Evolutionary conservation across 2,329 filamentous ascomycete genomes (phyloP).

Genomic region (Hypoxylon rubiginosum): DNA sequence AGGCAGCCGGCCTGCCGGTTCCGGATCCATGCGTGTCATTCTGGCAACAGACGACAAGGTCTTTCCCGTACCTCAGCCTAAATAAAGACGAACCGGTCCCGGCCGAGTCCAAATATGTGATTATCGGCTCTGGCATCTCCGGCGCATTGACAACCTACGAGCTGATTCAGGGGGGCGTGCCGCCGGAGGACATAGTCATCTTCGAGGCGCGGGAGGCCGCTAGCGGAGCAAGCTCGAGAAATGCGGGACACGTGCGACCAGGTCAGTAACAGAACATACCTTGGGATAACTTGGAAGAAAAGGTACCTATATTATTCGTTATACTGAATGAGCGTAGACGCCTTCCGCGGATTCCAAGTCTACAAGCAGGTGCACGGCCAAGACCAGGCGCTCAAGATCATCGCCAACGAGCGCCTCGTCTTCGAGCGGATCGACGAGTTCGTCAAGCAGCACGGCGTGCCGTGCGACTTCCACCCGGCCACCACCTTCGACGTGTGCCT

Average conservation of each 20-base stretch:
- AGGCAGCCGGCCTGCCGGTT: conserved; percentile 39
- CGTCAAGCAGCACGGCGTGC: conserved; percentile 56
- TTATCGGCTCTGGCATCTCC: conserved; percentile 60
- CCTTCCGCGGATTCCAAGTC: conserved; percentile 62
- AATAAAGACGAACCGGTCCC: conserved; percentile 53
- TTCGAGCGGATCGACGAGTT: conserved; percentile 57
- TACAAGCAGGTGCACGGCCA: conserved; percentile 58
- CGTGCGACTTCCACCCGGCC: conserved; percentile 61
- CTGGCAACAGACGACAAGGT: conserved; percentile 61
- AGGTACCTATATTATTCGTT: no score
- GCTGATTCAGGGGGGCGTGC: conserved; percentile 54
- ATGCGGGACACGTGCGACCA: conserved; percentile 60
- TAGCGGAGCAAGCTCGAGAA: conserved; percentile 59
- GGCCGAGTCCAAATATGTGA: conserved; percentile 51
- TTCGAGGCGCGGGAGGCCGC: conserved; percentile 61
- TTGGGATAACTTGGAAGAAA: no score
- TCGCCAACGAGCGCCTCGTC: conserved; percentile 59
- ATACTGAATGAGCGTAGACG: conserved; percentile 48
- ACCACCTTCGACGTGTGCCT: conserved; percentile 64
- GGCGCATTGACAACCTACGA: conserved; percentile 58
- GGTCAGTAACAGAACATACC: conserved; percentile 25
- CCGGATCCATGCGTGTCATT: conserved; percentile 50
- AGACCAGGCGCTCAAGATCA: conserved; percentile 61
- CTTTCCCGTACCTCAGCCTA: conserved; percentile 57
- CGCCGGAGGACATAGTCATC: conserved; percentile 54